Conservation (phyloP, 345 rosid species). For the Moricandia arvensis region DNA sequence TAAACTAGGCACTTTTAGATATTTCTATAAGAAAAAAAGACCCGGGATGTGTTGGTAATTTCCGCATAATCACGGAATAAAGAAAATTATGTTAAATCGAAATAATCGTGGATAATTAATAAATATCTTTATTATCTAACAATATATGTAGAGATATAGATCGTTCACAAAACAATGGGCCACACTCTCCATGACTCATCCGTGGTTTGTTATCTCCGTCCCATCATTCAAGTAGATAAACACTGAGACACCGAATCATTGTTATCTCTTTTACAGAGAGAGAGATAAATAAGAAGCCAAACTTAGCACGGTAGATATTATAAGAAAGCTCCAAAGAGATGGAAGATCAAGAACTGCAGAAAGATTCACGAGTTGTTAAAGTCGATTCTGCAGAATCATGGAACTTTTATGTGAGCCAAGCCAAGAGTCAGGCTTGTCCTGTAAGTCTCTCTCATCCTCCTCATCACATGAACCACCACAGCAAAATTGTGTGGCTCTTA, state of each 20-base stretch:
- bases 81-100: no score
- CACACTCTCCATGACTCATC: slow-evolving; percentile 7
- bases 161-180: background rate
- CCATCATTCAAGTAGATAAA: slow-evolving; percentile 24
- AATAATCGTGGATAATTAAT: no score
- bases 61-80: no score
- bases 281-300: background rate
- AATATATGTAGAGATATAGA: background rate
- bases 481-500: background rate
- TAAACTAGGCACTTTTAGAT: background rate
- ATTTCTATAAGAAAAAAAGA: background rate
- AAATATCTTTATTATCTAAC: background rate
- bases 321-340: slow-evolving; percentile 42
- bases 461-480: background rate
- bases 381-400: slow-evolving; percentile 68
- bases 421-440: slow-evolving; percentile 60
- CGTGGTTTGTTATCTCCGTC: slow-evolving; percentile 5
- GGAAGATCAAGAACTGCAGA: slow-evolving; percentile 49
- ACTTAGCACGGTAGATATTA: background rate
- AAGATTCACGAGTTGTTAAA: slow-evolving; percentile 53
- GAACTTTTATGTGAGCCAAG: slow-evolving; percentile 59
- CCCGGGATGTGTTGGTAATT: background rate
- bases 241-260: background rate
- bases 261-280: background rate
- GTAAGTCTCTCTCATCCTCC: slow-evolving; percentile 45